A percentile compares a stretch with the other conserved stretches of the same genome.
These are phyloP conservation scores for Monosporascus sp. DNA, from an alignment of 2,329 filamentous ascomycete genomes.

Conservation along the genomic window DNA sequence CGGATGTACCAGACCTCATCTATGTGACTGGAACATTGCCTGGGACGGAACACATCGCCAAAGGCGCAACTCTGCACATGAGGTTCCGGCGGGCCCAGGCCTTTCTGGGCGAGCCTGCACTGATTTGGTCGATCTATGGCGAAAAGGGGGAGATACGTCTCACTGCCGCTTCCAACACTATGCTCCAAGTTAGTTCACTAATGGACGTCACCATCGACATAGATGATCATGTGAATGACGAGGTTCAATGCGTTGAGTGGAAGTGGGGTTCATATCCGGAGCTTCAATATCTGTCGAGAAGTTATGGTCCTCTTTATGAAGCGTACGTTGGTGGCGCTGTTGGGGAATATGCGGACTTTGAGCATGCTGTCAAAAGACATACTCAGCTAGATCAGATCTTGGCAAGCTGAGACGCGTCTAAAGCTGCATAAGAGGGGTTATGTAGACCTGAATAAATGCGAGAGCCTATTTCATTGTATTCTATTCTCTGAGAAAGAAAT, in stretches of 20 bases:
- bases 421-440: no score
- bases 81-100: slow-evolving; percentile 40
- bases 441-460: no score
- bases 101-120: slow-evolving; percentile 38
- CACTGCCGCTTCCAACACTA: slow-evolving; percentile 14
- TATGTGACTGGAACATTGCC: slow-evolving; percentile 24
- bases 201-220: slow-evolving; percentile 40
- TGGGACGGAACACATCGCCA: slow-evolving; percentile 12
- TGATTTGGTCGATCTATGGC: slow-evolving; percentile 45
- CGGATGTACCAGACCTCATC: slow-evolving; percentile 15
- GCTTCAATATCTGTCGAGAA: slow-evolving; percentile 37
- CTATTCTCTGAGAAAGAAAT: no score
- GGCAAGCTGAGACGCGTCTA: background rate
- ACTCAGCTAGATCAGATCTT: slow-evolving; percentile 6
- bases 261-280: slow-evolving; percentile 39
- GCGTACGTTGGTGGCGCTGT: slow-evolving; percentile 33
- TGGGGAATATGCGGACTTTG: slow-evolving; percentile 5
- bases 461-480: no score
- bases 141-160: slow-evolving; percentile 44
- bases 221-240: slow-evolving; percentile 40
- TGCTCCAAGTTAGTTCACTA: slow-evolving; percentile 19
- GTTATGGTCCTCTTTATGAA: slow-evolving; percentile 52
- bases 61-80: slow-evolving; percentile 34
- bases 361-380: slow-evolving; percentile 8
- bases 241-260: slow-evolving; percentile 37